Base-by-base conservation (phyloP, 441 rosid species). In the Syzygium malaccense region DNA sequence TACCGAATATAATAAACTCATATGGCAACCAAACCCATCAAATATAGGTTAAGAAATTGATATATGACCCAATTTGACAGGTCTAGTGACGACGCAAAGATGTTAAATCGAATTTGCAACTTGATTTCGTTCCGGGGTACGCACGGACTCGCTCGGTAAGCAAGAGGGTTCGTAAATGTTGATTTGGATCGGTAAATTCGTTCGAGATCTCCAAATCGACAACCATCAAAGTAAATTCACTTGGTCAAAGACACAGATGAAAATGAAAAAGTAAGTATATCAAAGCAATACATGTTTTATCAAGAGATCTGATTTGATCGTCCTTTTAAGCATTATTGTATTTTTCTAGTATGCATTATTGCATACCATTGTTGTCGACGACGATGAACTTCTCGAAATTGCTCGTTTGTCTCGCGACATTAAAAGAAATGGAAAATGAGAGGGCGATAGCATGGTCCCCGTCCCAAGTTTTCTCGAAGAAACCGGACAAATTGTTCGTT, bases 111-210 rank as follows among this genome's bases (percentile, higher is more conserved):
- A 4, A 60, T 14, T 60, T 6, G 14, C 45, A 26, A 18, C 26
- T 33, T 0, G 45, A 68, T 32, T 68, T 18, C 1, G 14, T 68
- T 19, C 3, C 2, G 0, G 32, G 25, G 12, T 2, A 32, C 0
- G 3, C 1, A 0, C 20, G 1, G 19, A 45, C 19, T 2, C 14
- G 1, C 3, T 6, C 8, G 3, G 23, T 10, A 19, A 71, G 33
- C 2, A 5, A 68, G 79, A 33, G 28, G 3, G 80, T 20, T 23
- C 8, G 4, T 37, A 5, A 11, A 3, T 5, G 51, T 6, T 1
- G 51, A 37, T 75, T 20, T 12, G 49, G n/a, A 41, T 41, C 8
- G 30, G 51, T 41, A 75, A 75, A 41, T 23, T 23, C 14, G 5
- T 23, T 48, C 83, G 49, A 12, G 15, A 20, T 71, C 17, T 41